Conservation (phyloP, 306 rosid species). For the Phaseolus lunatus region DNA sequence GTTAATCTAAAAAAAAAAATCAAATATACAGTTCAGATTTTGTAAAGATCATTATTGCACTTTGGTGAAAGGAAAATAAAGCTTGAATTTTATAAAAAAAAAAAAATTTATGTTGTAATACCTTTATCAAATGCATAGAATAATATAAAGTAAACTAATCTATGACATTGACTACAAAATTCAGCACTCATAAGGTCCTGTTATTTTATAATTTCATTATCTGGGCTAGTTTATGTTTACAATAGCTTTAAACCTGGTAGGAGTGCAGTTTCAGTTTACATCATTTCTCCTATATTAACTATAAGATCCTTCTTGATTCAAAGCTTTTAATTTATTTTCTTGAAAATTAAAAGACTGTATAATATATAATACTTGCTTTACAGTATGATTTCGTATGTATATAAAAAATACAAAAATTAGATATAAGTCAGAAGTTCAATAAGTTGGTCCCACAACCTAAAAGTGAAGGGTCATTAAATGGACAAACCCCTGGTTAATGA, state of each 20-base stretch:
- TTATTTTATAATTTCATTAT: background rate
- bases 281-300: background rate
- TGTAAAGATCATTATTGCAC: too few species aligned
- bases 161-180: background rate
- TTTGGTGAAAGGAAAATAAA: too few species aligned
- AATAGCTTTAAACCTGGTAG: background rate
- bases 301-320: background rate
- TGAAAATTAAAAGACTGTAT: background rate
- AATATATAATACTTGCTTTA: background rate
- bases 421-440: background rate
- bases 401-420: background rate
- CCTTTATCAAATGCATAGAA: background rate
- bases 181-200: background rate
- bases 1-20: too few species aligned
- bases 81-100: too few species aligned
- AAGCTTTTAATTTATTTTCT: background rate
- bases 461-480: background rate
- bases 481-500: background rate
- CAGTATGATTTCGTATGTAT: background rate
- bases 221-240: background rate
- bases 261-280: background rate
- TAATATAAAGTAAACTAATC: background rate
- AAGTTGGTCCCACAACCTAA: background rate
- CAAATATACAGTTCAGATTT: too few species aligned
- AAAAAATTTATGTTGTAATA: too few species aligned